These are phyloP conservation scores for Kluyveromyces aestuarii DNA, from an alignment of 805 yeast genomes.

Conservation along the genomic window DNA sequence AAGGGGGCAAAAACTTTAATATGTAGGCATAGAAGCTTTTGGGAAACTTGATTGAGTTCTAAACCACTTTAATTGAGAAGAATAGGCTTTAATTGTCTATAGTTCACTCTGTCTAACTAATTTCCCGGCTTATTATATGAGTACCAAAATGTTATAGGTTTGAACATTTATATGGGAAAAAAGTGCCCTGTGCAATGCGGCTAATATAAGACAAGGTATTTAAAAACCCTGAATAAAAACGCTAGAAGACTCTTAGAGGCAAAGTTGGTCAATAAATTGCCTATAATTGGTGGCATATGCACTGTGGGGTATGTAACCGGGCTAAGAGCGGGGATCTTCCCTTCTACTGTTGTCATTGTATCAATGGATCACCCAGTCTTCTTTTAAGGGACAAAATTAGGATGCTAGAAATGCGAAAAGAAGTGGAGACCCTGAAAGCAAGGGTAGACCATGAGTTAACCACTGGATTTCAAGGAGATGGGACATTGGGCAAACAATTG, in stretches of 20 bases:
- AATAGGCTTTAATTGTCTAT: no score
- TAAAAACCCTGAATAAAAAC: no score
- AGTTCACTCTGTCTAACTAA: no score
- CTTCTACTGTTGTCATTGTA: conserved; percentile 18
- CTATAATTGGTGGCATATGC: not conserved
- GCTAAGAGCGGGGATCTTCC: not conserved
- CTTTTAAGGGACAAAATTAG: conserved; percentile 12
- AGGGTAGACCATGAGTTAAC: conserved; percentile 16
- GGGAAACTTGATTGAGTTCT: no score
- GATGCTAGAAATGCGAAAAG: conserved; percentile 9
- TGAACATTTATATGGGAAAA: no score
- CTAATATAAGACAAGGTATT: no score
- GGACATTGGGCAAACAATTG: conserved; percentile 9
- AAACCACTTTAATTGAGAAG: no score
- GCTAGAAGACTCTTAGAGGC: no score
- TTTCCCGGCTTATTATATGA: no score
- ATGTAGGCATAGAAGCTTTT: not conserved
- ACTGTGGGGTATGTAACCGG: conserved; percentile 8
- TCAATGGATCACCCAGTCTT: conserved; percentile 19
- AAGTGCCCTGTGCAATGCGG: no score
- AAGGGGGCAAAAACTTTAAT: not conserved
- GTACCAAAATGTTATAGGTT: no score
- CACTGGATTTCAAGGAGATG: conserved; percentile 11
- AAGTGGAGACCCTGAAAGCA: conserved; percentile 8
- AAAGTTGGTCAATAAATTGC: no score